Base-by-base conservation (phyloP, 495 filamentous ascomycete genomes). In the Daldinia loculata region DNA sequence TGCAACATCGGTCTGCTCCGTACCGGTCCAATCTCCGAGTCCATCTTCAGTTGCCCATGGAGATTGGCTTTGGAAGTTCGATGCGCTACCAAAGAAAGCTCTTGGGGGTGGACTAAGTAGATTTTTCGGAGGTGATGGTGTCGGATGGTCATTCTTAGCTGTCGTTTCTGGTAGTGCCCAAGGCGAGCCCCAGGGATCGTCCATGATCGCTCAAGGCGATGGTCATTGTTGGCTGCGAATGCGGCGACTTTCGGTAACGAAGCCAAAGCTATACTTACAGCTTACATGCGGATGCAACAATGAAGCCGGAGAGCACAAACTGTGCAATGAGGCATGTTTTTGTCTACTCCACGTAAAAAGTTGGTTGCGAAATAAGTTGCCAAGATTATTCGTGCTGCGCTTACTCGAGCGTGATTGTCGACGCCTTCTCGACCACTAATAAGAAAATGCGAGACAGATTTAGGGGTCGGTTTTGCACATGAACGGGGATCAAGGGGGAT, bases 101-200 rank as follows among this genome's bases (percentile, higher is more conserved):
- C 75, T 79, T 29, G 82, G 82, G 2, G 82, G 82, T 12, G 80
- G 81, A 27, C 81, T 82, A 32, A 84, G 78, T 17, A 80, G 75
- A 30, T 74, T 69, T 34, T 81, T 80, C 29, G 74, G 56, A 7
- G 76, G 78, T n/a, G 77, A 79, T 7, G 78, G 65, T 11, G 66
- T 67, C 5, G 69, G 76, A 26, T 57, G 62, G 52, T 79, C 74
- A 38, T 57, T 64, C 26, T 72, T 78, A 67, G 73, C 48, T 27
- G 69, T 76, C 30, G 66, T 32, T 34, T 82, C 78, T 69, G 79
- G 64, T 52, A 78, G 71, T 57, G 80, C 78, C 83, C 83, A 84
- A 75, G 83, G 83, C 69, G 82, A 84, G 76, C 84, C 82, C 85
- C 85, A 87, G 72, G 85, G 84, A 84, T 86, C 84, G 78, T 87